Evolutionary conservation across 108 stramenopile species (phyloP).

Genomic region (Cylindrotheca fusiformis): DNA sequence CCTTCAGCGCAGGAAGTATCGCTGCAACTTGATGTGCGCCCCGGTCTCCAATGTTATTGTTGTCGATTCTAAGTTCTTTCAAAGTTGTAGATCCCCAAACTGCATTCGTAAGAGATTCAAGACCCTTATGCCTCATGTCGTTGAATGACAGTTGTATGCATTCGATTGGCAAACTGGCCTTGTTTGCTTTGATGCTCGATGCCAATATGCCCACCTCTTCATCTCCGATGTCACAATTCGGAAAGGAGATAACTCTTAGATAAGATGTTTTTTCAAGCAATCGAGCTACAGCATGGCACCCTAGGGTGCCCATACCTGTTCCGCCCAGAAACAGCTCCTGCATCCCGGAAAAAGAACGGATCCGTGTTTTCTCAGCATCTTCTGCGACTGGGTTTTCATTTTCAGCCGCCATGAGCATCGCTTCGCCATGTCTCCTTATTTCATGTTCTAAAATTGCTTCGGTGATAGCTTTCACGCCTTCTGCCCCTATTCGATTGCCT

Average conservation of each 20-base stretch:
- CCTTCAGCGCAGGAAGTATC: conserved; percentile 52
- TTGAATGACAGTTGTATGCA: conserved; percentile 79
- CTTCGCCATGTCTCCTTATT: conserved; percentile 2
- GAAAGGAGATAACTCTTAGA: conserved; percentile 63
- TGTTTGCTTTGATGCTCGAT: conserved; percentile 58
- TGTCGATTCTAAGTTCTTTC: conserved; percentile 76
- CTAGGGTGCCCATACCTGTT: conserved; percentile 56
- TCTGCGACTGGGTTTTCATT: neutral
- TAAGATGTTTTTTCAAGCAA: conserved; percentile 43
- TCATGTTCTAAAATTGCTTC: conserved; percentile 73
- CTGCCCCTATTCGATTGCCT: conserved; percentile 67
- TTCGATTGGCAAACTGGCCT: conserved; percentile 60
- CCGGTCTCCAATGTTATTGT: conserved; percentile 78
- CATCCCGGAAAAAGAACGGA: conserved; percentile 35
- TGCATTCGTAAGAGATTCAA: conserved; percentile 75
- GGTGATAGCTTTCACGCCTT: conserved; percentile 70
- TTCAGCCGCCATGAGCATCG: conserved; percentile 4
- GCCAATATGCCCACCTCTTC: conserved; percentile 60
- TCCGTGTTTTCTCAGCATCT: neutral
- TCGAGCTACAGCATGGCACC: conserved; percentile 68
- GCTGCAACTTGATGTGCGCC: conserved; percentile 76
- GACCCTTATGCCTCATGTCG: conserved; percentile 64
- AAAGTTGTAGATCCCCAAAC: conserved; percentile 78
- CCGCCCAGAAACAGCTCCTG: conserved; percentile 81
- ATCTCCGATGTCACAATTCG: conserved; percentile 73